Percentiles rank a stretch among this genome's conserved stretches.
These are phyloP conservation scores for Kodamaea kakaduensis DNA, from an alignment of 805 yeast species.

Conservation along the genomic window DNA sequence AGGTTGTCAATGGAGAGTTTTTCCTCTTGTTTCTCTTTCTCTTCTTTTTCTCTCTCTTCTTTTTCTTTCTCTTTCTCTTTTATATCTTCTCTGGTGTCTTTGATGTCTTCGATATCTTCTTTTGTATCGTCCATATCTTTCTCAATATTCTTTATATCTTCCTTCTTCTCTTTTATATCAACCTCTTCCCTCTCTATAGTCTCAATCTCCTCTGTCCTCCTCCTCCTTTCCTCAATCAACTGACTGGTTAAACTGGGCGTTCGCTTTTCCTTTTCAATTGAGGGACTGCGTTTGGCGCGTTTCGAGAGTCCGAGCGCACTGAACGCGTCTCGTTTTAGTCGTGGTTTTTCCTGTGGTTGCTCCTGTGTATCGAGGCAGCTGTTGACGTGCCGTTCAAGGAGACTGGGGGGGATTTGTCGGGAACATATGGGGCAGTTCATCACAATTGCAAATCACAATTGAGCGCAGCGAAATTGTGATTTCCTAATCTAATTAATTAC, in stretches of 20 bases:
- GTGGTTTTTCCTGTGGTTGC: neutral
- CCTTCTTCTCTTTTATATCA: slow-evolving; percentile 29
- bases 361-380: slow-evolving; percentile 30
- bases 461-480: too few species aligned
- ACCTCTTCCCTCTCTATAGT: slow-evolving; percentile 29
- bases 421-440: slow-evolving; percentile 41
- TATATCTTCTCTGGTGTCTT: too few species aligned
- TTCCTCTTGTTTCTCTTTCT: slow-evolving; percentile 2
- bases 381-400: slow-evolving; percentile 40
- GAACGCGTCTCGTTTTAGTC: slow-evolving; percentile 25
- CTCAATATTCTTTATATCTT: neutral
- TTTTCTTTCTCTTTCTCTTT: neutral
- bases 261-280: slow-evolving; percentile 19
- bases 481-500: too few species aligned
- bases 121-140: too few species aligned
- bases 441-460: too few species aligned
- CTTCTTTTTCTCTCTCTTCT: neutral
- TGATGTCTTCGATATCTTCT: too few species aligned
- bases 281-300: slow-evolving; percentile 16
- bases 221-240: slow-evolving; percentile 27
- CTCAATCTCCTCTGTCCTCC: slow-evolving; percentile 16
- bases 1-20: neutral
- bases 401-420: slow-evolving; percentile 18
- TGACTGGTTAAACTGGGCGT: slow-evolving; percentile 32
- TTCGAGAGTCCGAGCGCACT: slow-evolving; percentile 30